phyloP scores from a whole-genome alignment of 1,139 yeast species.

The Yamadazyma siamensis region DNA sequence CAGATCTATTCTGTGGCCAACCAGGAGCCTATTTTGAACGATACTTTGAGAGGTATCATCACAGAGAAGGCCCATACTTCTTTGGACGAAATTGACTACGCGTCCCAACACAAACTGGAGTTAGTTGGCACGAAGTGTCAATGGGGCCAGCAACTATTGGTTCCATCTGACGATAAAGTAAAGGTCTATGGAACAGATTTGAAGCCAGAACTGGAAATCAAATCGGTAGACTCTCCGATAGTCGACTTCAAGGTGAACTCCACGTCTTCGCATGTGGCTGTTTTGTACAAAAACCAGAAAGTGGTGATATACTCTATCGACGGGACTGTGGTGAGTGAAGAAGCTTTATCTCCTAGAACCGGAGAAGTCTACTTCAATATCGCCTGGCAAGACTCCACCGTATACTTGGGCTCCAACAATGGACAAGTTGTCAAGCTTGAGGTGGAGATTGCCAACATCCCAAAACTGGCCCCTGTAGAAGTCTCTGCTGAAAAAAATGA shows the following conservation, averaged over 20 bases:
- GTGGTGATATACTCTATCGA: slow-evolving; percentile 10
- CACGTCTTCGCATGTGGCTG: slow-evolving; percentile 9
- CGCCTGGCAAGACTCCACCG: slow-evolving; percentile 21
- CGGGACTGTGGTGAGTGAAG: slow-evolving; percentile 7
- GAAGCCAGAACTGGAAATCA: slow-evolving; percentile 12
- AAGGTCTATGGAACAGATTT: slow-evolving; percentile 36
- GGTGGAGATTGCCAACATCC: slow-evolving; percentile 15
- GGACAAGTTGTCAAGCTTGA: slow-evolving; percentile 26
- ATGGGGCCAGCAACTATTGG: slow-evolving; percentile 50
- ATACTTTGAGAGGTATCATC: slow-evolving; percentile 41
- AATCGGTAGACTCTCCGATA: slow-evolving; percentile 5
- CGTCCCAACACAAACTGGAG: slow-evolving; percentile 39
- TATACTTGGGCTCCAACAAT: slow-evolving; percentile 57
- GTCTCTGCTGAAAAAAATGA: slow-evolving; percentile 4
- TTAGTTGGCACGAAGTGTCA: slow-evolving; percentile 28
- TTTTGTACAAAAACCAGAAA: slow-evolving; percentile 11
- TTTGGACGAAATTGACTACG: slow-evolving; percentile 33
- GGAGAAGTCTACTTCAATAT: slow-evolving; percentile 16
- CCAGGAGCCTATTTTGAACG: slow-evolving; percentile 33
- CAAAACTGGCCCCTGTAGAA: neutral
- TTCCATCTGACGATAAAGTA: slow-evolving; percentile 26
- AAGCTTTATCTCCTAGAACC: slow-evolving; percentile 4
- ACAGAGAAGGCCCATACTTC: slow-evolving; percentile 34
- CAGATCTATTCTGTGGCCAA: slow-evolving; percentile 59
- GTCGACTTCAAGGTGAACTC: slow-evolving; percentile 11